Base-by-base conservation (phyloP, 352 stramenopile genomes). In the Saprolegnia parasitica region DNA sequence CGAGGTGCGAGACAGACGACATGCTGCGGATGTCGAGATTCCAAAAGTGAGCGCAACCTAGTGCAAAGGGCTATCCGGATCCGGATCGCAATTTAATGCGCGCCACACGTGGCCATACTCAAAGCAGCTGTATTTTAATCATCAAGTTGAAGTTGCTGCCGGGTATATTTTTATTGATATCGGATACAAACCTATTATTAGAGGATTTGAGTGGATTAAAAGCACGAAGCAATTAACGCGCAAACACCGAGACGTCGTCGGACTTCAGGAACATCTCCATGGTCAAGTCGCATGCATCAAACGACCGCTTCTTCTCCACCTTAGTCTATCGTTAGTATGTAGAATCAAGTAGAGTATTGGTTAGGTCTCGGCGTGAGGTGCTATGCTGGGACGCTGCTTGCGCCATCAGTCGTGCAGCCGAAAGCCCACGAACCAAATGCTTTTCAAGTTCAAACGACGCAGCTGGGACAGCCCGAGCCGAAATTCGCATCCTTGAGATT, bases 1-100 rank as follows among this genome's bases (percentile, higher is more conserved):
- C 29, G 29, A 35, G 5, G 29, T 5, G 29, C 29, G 29, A 35
- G 29, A 55, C n/a, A 55, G n/a, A 29, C 47, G n/a, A 55, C 24
- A 29, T 55, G 47, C n/a, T 29, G n/a, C 24, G 5, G 47, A 55
- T 55, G 47, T 55, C 47, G 47, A 55, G 47, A 55, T 29, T 55
- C 47, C 5, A 5, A 55, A 55, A 55, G 24, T 55, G 47, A 55
- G 5, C n/a, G 24, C 47, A 29, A 29, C 47, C n/a, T 6, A 55
- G n/a, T 55, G 24, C 47, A 23, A 29, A 2, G n/a, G n/a, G 47
- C n/a, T 55, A 55, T 55, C 47, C 47, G 47, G 47, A 55, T 55
- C 47, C 47, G 47, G 24, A 55, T 55, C n/a, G n/a, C n/a, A 55
- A 55, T 29, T 29, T 23, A 55, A 55, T 29, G 24, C 47, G 47